These are phyloP conservation scores for Cryptosporidium andersoni DNA, from an alignment of 169 alveolate genomes.

Conservation along the genomic window DNA sequence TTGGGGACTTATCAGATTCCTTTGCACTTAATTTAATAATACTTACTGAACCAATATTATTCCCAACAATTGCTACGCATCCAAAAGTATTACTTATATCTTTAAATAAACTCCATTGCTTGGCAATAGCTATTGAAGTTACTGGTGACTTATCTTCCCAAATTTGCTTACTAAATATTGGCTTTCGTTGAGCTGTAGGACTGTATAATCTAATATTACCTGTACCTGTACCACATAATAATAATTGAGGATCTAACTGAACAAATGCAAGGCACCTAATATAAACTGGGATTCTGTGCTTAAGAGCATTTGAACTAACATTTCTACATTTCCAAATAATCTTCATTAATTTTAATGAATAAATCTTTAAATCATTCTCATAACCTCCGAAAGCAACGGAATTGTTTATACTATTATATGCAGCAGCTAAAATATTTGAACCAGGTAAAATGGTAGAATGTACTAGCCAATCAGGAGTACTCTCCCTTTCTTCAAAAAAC, in stretches of 20 bases:
- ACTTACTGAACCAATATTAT: constrained; percentile 39
- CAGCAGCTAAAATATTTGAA: constrained; percentile 9
- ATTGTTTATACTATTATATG: constrained; percentile 27
- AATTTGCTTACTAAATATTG: constrained; percentile 24
- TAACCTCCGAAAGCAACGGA: constrained; percentile 62
- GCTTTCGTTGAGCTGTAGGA: constrained; percentile 41
- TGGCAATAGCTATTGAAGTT: constrained; percentile 13
- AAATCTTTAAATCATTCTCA: constrained; percentile 41
- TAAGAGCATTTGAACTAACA: constrained; percentile 9
- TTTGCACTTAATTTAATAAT: constrained; percentile 6
- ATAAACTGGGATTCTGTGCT: constrained; percentile 42
- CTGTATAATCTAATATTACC: constrained; percentile 51
- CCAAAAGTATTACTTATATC: constrained; percentile 25
- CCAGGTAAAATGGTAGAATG: constrained; percentile 15
- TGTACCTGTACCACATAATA: constrained; percentile 58
- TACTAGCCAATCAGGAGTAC: constrained; percentile 4
- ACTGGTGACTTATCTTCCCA: constrained; percentile 65
- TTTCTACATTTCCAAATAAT: constrained; percentile 43
- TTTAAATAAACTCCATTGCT: constrained; percentile 16
- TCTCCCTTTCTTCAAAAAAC: neutral
- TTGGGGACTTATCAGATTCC: neutral
- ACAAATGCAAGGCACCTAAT: constrained; percentile 17
- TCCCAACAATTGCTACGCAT: constrained; percentile 41
- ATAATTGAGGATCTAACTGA: constrained; percentile 25
- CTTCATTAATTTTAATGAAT: neutral